Percentiles rank a stretch among this genome's conserved stretches.
These are phyloP conservation scores for Vachellia pachyceras DNA, from an alignment of 306 rosid genomes.

Conservation along the genomic window DNA sequence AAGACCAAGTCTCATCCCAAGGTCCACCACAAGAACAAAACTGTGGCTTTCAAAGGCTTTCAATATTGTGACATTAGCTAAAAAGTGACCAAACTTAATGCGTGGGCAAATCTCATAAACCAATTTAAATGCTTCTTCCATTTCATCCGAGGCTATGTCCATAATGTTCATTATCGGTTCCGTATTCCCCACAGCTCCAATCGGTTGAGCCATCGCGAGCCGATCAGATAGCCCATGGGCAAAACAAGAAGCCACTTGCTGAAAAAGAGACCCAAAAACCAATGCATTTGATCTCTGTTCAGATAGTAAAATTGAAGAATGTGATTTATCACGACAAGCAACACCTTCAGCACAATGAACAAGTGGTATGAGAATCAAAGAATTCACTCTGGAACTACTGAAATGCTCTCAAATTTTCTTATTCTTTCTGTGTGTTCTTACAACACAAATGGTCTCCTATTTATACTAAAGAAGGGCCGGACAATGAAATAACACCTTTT, in stretches of 20 bases:
- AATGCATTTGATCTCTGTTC: constrained; percentile 73
- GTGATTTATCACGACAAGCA: constrained; percentile 82
- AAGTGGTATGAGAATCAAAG: too few species aligned
- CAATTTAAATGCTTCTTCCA: constrained; percentile 74
- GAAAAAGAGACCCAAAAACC: constrained; percentile 83
- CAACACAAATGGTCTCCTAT: too few species aligned
- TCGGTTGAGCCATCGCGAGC: constrained; percentile 60
- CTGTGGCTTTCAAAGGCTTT: constrained; percentile 98
- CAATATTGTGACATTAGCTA: constrained; percentile 73
- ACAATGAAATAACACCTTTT: too few species aligned
- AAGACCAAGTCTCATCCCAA: constrained; percentile 79
- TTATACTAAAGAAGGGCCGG: too few species aligned
- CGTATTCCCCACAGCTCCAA: constrained; percentile 49
- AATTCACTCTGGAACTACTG: too few species aligned
- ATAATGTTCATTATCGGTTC: constrained; percentile 51
- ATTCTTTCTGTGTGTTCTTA: too few species aligned
- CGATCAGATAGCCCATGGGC: constrained; percentile 79
- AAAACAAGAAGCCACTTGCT: constrained; percentile 90
- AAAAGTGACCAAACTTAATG: constrained; percentile 80
- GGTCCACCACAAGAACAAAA: constrained; percentile 79
- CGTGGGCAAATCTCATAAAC: constrained; percentile 82
- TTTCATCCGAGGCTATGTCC: constrained; percentile 64
- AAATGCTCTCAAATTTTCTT: too few species aligned
- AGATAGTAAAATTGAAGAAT: constrained; percentile 68
- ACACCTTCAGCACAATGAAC: constrained; percentile 91